A percentile compares a stretch with the other conserved stretches of the same genome.
Evolutionary conservation across 148 eudicot genomes (phyloP).

Genomic region (Gaultheria prostrata): DNA sequence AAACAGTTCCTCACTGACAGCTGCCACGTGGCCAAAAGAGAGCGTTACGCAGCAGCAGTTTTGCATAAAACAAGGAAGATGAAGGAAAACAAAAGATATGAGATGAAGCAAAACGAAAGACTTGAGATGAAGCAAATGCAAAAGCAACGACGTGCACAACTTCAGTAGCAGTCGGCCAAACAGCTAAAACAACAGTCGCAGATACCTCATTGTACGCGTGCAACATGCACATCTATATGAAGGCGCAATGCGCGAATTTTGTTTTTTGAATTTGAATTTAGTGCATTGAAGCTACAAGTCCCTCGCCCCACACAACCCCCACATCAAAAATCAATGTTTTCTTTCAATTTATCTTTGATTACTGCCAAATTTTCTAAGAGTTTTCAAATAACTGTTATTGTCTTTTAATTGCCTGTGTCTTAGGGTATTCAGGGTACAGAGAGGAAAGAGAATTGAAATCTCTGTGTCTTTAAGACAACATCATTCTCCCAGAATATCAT

Average conservation of each 20-base stretch:
- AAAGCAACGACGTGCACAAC: not conserved
- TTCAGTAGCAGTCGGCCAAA: not conserved
- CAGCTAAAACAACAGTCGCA: not conserved
- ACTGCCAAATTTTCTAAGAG: not conserved
- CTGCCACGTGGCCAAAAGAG: constrained; percentile 38
- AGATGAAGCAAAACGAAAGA: not conserved
- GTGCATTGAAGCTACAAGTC: not conserved
- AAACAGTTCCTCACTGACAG: constrained; percentile 97
- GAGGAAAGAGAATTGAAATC: not conserved
- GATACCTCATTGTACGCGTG: not conserved
- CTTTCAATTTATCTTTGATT: not conserved
- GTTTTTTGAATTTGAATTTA: not conserved
- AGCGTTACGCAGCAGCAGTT: not conserved
- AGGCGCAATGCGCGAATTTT: not conserved
- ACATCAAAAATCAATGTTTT: not conserved
- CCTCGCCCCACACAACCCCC: not conserved
- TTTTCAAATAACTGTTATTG: not conserved
- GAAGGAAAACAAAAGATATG: not conserved
- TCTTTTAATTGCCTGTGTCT: not conserved
- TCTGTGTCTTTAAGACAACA: not conserved
- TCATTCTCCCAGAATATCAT: constrained; percentile 1
- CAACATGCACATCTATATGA: not conserved
- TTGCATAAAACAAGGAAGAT: not conserved
- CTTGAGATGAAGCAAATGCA: not conserved
- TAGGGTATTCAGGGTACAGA: not conserved